Evolutionary conservation across 495 filamentous ascomycete genomes (phyloP), one percentile per base, ranked within the genome.

Genomic region (Penicillium fimorum): DNA sequence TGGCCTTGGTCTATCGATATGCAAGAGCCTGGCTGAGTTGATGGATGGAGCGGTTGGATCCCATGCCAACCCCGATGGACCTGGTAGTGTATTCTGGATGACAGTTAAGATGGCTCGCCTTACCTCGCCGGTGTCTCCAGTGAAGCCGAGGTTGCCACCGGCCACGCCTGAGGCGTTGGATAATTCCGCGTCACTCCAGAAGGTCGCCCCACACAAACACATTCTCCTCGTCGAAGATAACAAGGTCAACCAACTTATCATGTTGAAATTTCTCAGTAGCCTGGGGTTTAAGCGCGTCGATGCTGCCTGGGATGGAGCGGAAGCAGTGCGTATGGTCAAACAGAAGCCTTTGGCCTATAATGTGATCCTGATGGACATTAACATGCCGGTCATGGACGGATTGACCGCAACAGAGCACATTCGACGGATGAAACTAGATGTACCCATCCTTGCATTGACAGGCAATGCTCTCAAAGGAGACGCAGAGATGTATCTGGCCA

Each of bases 1-100:
- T 5, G 90, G 90, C 2, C 70, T 93, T 2, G 91, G 91, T 2
- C 68, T 94, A 33, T 90, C 89, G 4, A 94, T 96, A 53, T 88
- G 83, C 69, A 92, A 92, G 63, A 85, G 83, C 54, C 71, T 96
- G 5, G 84, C 92, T 1, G 86, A 92, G 52, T 71, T 95, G 6
- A 96, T 96, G 92, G 82, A 84, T 40, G 92, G 92, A 4, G 70
- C 79, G 8, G 91, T 96, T 42, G 77, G 76, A 0, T 82, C 83
- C 53, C 73, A 72, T 3, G 73, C 81, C 0, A 86, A 87, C 52
- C 75, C 76, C 1, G 70, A 76, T 2, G 72, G 68, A 1, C 66
- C 65, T 3, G 84, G 84, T 5, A 85, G 81, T 64, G 58, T 83
- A 5, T 87, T 86, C 55, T 86, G 82, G 82, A 79, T 86, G 33